Conservation (phyloP, 2,329 filamentous ascomycete species). For the Plectosphaerella sp. region DNA sequence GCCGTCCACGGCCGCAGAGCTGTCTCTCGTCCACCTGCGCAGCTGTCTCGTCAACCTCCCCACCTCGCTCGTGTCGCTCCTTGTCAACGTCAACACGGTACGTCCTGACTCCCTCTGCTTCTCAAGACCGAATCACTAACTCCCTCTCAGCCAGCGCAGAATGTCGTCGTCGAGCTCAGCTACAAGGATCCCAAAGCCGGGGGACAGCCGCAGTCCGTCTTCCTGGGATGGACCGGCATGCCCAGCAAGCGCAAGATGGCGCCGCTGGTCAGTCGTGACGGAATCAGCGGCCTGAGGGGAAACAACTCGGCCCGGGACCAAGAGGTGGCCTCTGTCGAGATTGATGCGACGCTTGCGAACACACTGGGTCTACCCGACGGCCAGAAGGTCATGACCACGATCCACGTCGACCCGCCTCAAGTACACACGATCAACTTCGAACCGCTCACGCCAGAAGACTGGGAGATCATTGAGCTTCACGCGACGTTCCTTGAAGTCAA, state of each 20-base stretch:
- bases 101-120: conserved; percentile 24
- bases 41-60: conserved; percentile 95
- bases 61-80: conserved; percentile 72
- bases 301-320: conserved; percentile 62
- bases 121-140: background rate
- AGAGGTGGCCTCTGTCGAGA: conserved; percentile 73
- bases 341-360: conserved; percentile 79
- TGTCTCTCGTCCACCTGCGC: conserved; percentile 82
- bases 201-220: conserved; percentile 58
- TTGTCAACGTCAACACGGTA: conserved; percentile 88
- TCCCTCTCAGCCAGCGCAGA: conserved; percentile 70
- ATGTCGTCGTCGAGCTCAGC: conserved; percentile 90
- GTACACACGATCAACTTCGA: conserved; percentile 97
- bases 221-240: conserved; percentile 96
- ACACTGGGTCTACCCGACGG: conserved; percentile 75
- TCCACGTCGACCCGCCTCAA: conserved; percentile 87
- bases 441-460: conserved; percentile 89
- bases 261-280: conserved; percentile 69
- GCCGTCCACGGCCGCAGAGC: conserved; percentile 70
- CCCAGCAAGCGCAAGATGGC: conserved; percentile 80
- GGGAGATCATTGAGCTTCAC: conserved; percentile 98
- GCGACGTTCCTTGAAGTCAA: conserved; percentile 94
- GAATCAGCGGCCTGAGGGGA: conserved; percentile 56
- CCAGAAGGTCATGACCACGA: conserved; percentile 64
- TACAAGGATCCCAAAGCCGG: conserved; percentile 53